phyloP scores from a whole-genome alignment of 495 filamentous ascomycete genomes.

The Letharia lupina region DNA sequence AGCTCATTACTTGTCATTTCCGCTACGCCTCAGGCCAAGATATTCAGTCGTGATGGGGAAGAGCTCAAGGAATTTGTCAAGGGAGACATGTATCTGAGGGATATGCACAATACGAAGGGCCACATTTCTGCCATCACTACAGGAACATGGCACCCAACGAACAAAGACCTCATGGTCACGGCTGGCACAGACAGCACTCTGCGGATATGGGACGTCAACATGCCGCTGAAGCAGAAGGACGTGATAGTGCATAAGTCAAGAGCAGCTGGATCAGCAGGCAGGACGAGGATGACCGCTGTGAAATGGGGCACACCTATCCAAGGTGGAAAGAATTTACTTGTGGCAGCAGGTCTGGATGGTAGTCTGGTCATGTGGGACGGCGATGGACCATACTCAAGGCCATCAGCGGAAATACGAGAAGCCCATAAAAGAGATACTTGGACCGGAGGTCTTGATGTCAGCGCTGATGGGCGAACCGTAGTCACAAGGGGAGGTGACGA shows the following conservation, averaged over 20 bases:
- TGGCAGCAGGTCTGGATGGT: conserved; percentile 83
- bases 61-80: conserved; percentile 80
- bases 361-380: conserved; percentile 88
- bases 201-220: conserved; percentile 92
- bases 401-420: conserved; percentile 74
- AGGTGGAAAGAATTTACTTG: conserved; percentile 69
- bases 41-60: conserved; percentile 83
- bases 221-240: conserved; percentile 77
- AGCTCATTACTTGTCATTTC: conserved; percentile 77
- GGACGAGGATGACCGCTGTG: conserved; percentile 88
- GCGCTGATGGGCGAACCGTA: conserved; percentile 78
- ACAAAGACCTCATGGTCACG: conserved; percentile 75
- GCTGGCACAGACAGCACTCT: conserved; percentile 89
- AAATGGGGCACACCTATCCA: conserved; percentile 74
- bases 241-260: conserved; percentile 92
- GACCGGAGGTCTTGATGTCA: conserved; percentile 91
- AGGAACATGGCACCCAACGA: conserved; percentile 80
- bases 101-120: conserved; percentile 94
- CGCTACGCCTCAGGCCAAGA: conserved; percentile 79
- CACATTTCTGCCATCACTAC: conserved; percentile 84
- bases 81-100: conserved; percentile 95
- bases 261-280: conserved; percentile 73
- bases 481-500: conserved; percentile 87
- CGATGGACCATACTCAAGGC: conserved; percentile 77
- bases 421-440: conserved; percentile 79